Evolutionary conservation across 208 protist genomes (phyloP).

Genomic region (Tetramitus jugosus): DNA sequence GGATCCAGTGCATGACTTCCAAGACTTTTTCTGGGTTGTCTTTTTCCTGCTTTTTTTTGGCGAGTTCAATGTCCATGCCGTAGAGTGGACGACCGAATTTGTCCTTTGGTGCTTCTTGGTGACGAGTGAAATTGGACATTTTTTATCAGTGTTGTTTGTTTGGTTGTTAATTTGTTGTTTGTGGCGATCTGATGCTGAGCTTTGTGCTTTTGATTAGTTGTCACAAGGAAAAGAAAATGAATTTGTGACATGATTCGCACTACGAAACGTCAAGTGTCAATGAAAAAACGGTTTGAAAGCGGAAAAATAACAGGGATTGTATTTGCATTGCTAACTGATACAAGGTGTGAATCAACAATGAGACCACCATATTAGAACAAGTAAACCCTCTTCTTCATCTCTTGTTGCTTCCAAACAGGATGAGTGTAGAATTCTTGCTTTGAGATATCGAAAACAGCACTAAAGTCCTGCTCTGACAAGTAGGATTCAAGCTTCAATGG

Average conservation of each 20-base stretch:
- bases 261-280: too few species aligned
- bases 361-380: too few species aligned
- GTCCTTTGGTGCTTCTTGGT: not conserved
- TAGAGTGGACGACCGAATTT: not conserved
- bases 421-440: conserved; percentile 28
- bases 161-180: too few species aligned
- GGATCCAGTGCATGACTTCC: not conserved
- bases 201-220: too few species aligned
- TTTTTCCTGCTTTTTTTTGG: not conserved
- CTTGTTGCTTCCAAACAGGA: conserved; percentile 39
- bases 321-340: too few species aligned
- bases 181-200: too few species aligned
- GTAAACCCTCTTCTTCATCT: conserved; percentile 36
- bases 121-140: not conserved
- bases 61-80: not conserved
- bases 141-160: too few species aligned
- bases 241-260: too few species aligned
- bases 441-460: conserved; percentile 36
- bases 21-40: not conserved
- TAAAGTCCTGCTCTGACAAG: conserved; percentile 43
- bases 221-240: too few species aligned
- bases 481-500: conserved; percentile 32
- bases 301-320: too few species aligned
- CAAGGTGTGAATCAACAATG: too few species aligned
- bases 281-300: too few species aligned